A percentile compares a stretch with the other conserved stretches of the same genome.
Evolutionary conservation across 345 rosid species (phyloP).

Genomic region (Melaleuca quinquenervia): DNA sequence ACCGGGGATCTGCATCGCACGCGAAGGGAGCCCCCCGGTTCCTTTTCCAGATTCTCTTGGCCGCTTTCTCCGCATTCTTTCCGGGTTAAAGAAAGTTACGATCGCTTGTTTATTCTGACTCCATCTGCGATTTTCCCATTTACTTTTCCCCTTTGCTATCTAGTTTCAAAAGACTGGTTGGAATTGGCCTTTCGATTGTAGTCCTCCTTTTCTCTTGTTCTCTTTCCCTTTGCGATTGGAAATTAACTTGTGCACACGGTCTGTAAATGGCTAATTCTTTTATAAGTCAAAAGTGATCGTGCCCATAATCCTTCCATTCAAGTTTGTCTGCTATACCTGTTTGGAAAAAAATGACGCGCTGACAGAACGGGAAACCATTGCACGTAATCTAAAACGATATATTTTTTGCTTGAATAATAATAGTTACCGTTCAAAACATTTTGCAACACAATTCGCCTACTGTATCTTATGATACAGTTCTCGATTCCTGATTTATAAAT

Average conservation of each 20-base stretch:
- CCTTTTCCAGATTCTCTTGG: background rate
- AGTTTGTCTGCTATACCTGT: background rate
- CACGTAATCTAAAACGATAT: background rate
- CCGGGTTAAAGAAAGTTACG: background rate
- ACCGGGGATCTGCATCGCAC: background rate
- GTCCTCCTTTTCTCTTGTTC: background rate
- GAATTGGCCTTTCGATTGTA: background rate
- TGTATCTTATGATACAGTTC: background rate
- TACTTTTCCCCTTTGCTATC: background rate
- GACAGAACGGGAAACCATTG: too few relatives aligned
- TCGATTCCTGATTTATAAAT: background rate
- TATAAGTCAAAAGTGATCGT: background rate
- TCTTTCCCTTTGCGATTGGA: background rate
- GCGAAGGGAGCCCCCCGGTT: background rate
- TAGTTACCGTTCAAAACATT: background rate
- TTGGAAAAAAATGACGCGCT: background rate
- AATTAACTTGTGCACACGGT: background rate
- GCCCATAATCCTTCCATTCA: background rate
- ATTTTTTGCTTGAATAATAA: background rate
- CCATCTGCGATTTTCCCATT: background rate
- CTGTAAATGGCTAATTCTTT: background rate
- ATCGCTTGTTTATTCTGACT: background rate
- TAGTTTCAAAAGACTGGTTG: accelerated
- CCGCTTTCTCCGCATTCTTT: background rate
- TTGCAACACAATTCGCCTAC: background rate